A percentile compares a stretch with the other conserved stretches of the same genome.
phyloP scores from a whole-genome alignment of 495 filamentous ascomycete genomes.

The Xylaria sp. region DNA sequence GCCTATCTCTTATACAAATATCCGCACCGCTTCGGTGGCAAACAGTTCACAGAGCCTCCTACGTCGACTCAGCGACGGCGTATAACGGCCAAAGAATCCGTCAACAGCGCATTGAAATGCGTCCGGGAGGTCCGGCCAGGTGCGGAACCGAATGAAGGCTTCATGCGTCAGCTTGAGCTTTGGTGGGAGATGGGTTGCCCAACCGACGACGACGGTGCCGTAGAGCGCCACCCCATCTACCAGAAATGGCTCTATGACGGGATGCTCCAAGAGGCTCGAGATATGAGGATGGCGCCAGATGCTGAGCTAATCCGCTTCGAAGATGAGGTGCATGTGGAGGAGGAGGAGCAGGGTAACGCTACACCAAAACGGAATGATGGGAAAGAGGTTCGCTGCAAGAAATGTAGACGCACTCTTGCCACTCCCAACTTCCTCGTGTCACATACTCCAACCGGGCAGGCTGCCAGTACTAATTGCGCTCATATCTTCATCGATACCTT shows the following conservation, averaged over 20 bases:
- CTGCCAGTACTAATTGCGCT: slow-evolving; percentile 58
- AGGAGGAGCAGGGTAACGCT: slow-evolving; percentile 21
- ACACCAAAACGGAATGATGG: slow-evolving; percentile 33
- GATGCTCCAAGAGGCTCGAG: slow-evolving; percentile 75
- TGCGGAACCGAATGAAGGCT: slow-evolving; percentile 86
- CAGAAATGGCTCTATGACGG: slow-evolving; percentile 87
- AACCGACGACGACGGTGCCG: slow-evolving; percentile 54
- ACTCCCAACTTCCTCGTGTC: slow-evolving; percentile 50
- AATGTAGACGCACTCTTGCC: slow-evolving; percentile 63
- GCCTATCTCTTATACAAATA: slow-evolving; percentile 82
- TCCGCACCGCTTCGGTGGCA: slow-evolving; percentile 50
- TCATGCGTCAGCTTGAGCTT: slow-evolving; percentile 85
- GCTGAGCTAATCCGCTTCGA: slow-evolving; percentile 81
- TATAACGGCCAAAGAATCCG: slow-evolving; percentile 41
- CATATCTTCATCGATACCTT: slow-evolving; percentile 91
- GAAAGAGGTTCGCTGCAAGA: slow-evolving; percentile 67
- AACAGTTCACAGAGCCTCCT: slow-evolving; percentile 26
- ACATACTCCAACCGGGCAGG: slow-evolving; percentile 41
- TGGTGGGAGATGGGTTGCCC: slow-evolving; percentile 86
- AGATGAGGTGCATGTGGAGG: slow-evolving; percentile 67
- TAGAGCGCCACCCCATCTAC: slow-evolving; percentile 73
- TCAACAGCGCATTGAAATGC: slow-evolving; percentile 50
- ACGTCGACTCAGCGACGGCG: slow-evolving; percentile 36
- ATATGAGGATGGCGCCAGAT: slow-evolving; percentile 67
- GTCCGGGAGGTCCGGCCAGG: slow-evolving; percentile 71